Conservation (phyloP, 257 asterid species). For the Gentiana macrophylla region DNA sequence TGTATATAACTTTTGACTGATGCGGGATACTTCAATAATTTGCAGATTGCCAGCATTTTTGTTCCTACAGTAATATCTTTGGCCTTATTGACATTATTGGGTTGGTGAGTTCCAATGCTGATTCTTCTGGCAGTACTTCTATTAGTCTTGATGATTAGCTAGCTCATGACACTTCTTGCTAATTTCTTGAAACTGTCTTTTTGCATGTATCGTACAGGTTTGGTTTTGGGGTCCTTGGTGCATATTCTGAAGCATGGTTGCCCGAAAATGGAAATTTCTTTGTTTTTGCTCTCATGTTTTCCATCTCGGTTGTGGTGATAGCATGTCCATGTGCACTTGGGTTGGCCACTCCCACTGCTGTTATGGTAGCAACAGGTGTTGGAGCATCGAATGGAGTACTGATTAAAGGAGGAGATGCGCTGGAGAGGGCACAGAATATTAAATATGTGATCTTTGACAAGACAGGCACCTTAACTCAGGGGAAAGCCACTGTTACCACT, state of each 20-base stretch:
- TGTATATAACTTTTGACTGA: not conserved
- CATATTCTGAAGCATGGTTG: slow-evolving; percentile 74
- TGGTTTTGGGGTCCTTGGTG: slow-evolving; percentile 72
- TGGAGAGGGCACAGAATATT: slow-evolving; percentile 90
- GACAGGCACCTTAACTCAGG: slow-evolving; percentile 98
- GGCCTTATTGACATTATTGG: slow-evolving; percentile 68
- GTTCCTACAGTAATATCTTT: slow-evolving; percentile 70
- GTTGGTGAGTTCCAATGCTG: slow-evolving; percentile 52
- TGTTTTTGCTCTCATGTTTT: slow-evolving; percentile 93
- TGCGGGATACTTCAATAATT: slow-evolving; percentile 15
- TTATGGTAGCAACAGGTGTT: slow-evolving; percentile 98
- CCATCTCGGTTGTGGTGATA: slow-evolving; percentile 89
- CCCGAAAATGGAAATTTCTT: slow-evolving; percentile 75
- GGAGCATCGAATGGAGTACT: slow-evolving; percentile 98
- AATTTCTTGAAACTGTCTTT: not conserved
- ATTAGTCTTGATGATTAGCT: not conserved
- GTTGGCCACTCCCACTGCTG: slow-evolving; percentile 98
- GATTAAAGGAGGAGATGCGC: slow-evolving; percentile 96
- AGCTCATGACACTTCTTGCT: not conserved
- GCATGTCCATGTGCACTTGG: slow-evolving; percentile 99
- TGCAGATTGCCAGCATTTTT: slow-evolving; percentile 89
- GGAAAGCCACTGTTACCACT: slow-evolving; percentile 81
- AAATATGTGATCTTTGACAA: slow-evolving; percentile 81
- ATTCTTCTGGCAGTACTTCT: slow-evolving; percentile 1
- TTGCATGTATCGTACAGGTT: slow-evolving; percentile 41